Base-by-base conservation (phyloP, 78 protist species). In the Guillardia theta region DNA sequence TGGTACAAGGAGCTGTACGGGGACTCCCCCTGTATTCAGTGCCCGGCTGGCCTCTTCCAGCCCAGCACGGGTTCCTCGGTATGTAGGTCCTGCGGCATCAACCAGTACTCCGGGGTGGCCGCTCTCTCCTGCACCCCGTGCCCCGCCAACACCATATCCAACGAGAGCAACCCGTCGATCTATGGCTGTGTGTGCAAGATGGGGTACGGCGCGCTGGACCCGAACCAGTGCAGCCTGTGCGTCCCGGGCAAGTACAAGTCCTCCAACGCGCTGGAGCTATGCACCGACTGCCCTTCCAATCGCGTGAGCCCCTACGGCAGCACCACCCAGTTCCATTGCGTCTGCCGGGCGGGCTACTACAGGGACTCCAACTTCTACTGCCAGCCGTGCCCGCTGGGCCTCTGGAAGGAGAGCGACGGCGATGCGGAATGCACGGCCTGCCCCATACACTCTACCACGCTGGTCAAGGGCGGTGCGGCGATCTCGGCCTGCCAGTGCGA, bases 201-300 rank as follows among this genome's bases (percentile, higher is more conserved):
- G 43, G 90, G 90, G n/a, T 78, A 43, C 48, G 24, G 37, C 8
- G 90, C 53, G 21, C 53, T 46, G 21, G 48, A 6, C 24, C 12
- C 43, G 39, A 19, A 24, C 12, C 44, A 6, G 21, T 78, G 90
- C 90, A 37, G 53, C 53, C 53, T 50, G 45, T 58, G 70, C 70
- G 70, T 27, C 70, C 39, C 70, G 39, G 90, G 90, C 44, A 78
- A 18, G 90, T 78, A 78, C 90, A 78, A 78, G 48, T 18, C 18
- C 41, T 18, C 33, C 24, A 10, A 18, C 37, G 90, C 53, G 33
- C 44, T 50, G 43, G 48, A 36, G 21, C 53, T 50, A 78, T 78
- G 90, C 90, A 15, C 10, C 41, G 41, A 22, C 41, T 70, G 83
- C 83, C 83, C 83, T 24, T 24, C 70, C 21, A n/a, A n/a, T n/a